phyloP scores from a whole-genome alignment of 257 asterid genomes.

The Solanum tacnaense region DNA sequence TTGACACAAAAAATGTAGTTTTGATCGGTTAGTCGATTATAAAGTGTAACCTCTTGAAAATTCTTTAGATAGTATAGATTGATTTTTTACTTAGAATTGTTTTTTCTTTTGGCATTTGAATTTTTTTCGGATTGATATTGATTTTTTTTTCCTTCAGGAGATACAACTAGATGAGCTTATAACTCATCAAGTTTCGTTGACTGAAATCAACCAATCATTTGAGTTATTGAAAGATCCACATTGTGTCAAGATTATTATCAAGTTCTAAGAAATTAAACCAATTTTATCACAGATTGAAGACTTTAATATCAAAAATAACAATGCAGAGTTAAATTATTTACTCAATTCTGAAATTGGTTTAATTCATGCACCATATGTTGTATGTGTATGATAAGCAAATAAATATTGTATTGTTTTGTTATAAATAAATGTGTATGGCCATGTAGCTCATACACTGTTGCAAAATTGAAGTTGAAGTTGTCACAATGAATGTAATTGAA shows the following conservation, averaged over 20 bases:
- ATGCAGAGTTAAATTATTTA: not conserved
- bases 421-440: not conserved
- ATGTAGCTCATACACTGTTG: too few relatives aligned
- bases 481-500: too few relatives aligned
- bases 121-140: not conserved
- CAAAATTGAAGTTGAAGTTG: too few relatives aligned
- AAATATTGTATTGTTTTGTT: too few relatives aligned
- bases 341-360: not conserved
- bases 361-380: not conserved
- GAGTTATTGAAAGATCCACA: constrained; percentile 41
- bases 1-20: not conserved
- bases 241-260: constrained; percentile 45
- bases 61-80: not conserved
- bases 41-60: not conserved
- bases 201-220: constrained; percentile 35
- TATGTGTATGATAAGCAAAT: not conserved
- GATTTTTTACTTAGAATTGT: not conserved
- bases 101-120: not conserved
- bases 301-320: not conserved
- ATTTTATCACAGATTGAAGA: not conserved
- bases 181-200: constrained; percentile 46
- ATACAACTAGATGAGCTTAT: constrained; percentile 41
- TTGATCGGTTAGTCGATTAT: not conserved
- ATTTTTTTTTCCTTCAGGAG: constrained; percentile 22
- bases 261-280: constrained; percentile 11